Conservation (phyloP, 1,139 yeast genomes). For the Blastobotrys capitulatus region DNA sequence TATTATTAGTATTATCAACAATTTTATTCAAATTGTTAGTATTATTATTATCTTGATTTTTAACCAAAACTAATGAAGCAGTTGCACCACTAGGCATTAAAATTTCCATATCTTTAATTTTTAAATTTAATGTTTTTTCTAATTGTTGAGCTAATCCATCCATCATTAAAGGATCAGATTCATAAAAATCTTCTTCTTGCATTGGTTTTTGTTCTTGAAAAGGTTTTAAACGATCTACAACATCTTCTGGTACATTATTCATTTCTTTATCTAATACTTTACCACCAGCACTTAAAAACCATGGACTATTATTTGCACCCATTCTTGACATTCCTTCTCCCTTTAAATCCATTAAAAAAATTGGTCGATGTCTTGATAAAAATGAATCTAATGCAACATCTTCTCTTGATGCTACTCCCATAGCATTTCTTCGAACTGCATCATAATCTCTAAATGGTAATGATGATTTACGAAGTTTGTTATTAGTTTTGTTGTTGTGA, state of each 20-base stretch:
- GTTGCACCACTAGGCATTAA: conserved; percentile 10
- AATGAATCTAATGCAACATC: conserved; percentile 28
- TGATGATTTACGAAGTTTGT: conserved; percentile 12
- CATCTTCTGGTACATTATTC: conserved; percentile 21
- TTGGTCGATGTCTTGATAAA: conserved; percentile 30
- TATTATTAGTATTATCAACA: conserved; percentile 3
- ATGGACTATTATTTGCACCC: conserved; percentile 14
- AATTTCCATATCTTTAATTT: conserved; percentile 14
- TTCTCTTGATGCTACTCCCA: conserved; percentile 11
- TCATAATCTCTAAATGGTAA: conserved; percentile 16
- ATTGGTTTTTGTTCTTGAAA: conserved; percentile 16
- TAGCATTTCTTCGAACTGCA: conserved; percentile 14
- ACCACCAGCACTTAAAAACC: conserved; percentile 22
- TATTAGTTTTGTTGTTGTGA: neutral
- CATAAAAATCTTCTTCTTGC: conserved; percentile 12
- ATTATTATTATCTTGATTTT: neutral
- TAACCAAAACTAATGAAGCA: conserved; percentile 12
- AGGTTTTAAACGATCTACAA: conserved; percentile 19
- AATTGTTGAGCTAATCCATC: conserved; percentile 7
- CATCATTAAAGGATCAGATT: conserved; percentile 9
- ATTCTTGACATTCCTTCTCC: conserved; percentile 10
- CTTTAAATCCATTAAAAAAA: conserved; percentile 20
- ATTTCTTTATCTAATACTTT: conserved; percentile 19
- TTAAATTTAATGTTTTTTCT: conserved; percentile 11
- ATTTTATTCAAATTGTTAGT: neutral